Evolutionary conservation across 768 basidiomycete genomes (phyloP).

Genomic region (Lentinula sp.): DNA sequence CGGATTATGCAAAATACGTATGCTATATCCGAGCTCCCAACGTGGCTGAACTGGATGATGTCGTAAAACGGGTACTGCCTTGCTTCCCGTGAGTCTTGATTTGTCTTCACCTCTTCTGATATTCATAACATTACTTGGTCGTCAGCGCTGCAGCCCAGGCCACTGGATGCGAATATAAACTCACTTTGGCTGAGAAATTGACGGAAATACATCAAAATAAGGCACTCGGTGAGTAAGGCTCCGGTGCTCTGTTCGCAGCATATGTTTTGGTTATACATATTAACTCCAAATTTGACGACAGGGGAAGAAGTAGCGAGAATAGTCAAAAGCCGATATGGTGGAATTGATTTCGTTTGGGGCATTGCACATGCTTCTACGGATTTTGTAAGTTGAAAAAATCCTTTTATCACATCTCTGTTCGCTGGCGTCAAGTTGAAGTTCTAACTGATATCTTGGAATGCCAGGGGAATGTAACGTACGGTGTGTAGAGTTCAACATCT

Average conservation of each 20-base stretch:
- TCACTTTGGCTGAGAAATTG: constrained; percentile 27
- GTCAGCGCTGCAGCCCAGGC: constrained; percentile 61
- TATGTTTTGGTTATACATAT: background rate
- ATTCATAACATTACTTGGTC: background rate
- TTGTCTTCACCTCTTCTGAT: background rate
- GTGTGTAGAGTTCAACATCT: constrained; percentile 29
- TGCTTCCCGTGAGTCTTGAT: constrained; percentile 60
- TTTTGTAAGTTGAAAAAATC: constrained; percentile 48
- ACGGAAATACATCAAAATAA: constrained; percentile 67
- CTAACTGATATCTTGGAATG: background rate
- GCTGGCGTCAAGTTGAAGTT: too few species aligned
- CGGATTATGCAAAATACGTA: constrained; percentile 74
- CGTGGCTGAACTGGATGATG: constrained; percentile 50
- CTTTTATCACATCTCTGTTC: background rate
- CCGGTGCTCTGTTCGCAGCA: background rate
- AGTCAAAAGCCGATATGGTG: constrained; percentile 54
- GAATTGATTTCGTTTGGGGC: constrained; percentile 60
- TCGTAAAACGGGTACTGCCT: constrained; percentile 53
- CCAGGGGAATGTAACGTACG: constrained; percentile 73
- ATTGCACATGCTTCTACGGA: constrained; percentile 73
- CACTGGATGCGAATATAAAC: constrained; percentile 52
- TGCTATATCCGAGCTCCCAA: constrained; percentile 74
- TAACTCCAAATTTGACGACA: constrained; percentile 16
- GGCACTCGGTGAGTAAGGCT: constrained; percentile 39
- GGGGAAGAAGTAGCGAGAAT: constrained; percentile 62